phyloP scores from a whole-genome alignment of 1,284 basidiomycete genomes.

The Porodaedalea pini region DNA sequence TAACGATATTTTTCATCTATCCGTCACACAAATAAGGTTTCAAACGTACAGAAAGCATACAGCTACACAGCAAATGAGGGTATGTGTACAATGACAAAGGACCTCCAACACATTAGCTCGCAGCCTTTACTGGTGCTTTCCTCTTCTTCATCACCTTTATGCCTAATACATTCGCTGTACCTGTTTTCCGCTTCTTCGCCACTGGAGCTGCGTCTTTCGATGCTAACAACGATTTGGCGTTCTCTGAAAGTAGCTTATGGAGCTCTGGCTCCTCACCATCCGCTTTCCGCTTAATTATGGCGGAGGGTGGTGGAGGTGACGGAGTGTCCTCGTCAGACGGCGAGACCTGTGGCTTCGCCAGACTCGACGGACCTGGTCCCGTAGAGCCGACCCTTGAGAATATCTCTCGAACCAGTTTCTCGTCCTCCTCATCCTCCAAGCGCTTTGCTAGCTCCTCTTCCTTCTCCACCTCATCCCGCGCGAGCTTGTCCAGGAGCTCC shows the following conservation, averaged over 20 bases:
- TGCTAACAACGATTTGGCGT: conserved; percentile 62
- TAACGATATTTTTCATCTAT: not conserved
- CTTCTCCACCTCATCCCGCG: conserved; percentile 60
- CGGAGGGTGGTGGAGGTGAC: conserved; percentile 35
- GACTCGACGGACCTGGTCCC: conserved; percentile 31
- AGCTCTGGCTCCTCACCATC: conserved; percentile 67
- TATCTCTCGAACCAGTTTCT: conserved; percentile 79
- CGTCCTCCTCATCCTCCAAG: conserved; percentile 86
- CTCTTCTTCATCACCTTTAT: conserved; percentile 70
- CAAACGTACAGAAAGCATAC: too few species aligned
- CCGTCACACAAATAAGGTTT: not conserved
- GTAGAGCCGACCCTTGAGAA: conserved; percentile 70
- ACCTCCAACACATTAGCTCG: conserved; percentile 23
- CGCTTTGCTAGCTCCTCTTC: conserved; percentile 67
- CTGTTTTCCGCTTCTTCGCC: conserved; percentile 63
- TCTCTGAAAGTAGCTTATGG: conserved; percentile 67
- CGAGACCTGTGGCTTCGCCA: conserved; percentile 29
- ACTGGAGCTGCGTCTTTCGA: conserved; percentile 44
- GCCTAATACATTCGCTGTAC: conserved; percentile 59
- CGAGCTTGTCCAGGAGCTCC: conserved; percentile 56
- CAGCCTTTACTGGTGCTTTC: conserved; percentile 32
- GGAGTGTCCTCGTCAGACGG: conserved; percentile 27
- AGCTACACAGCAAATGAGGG: not conserved
- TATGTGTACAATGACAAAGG: conserved; percentile 6
- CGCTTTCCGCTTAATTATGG: conserved; percentile 80